Evolutionary conservation across 148 eudicot species (phyloP).

Genomic region (Tetragonia tetragonoides): DNA sequence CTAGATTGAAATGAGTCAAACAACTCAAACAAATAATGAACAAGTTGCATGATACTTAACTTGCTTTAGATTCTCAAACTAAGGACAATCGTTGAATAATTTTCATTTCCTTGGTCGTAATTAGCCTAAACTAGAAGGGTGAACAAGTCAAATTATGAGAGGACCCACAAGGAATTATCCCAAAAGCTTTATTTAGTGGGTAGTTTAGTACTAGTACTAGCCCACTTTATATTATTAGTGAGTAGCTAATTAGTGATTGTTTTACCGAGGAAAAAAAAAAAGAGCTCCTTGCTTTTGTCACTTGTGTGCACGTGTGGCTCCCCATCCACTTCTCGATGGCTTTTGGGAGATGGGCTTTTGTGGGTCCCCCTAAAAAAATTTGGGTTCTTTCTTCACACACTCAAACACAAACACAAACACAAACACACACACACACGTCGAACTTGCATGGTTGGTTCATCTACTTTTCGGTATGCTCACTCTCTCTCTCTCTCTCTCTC

Average conservation of each 20-base stretch:
- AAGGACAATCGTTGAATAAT: not conserved
- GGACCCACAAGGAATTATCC: not conserved
- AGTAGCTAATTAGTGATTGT: slow-evolving; percentile 31
- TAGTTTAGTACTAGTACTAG: not conserved
- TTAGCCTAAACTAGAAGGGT: slow-evolving; percentile 4
- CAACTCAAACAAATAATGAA: not conserved
- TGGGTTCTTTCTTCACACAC: not conserved
- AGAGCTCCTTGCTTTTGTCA: slow-evolving; percentile 9
- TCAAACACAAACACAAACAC: not conserved
- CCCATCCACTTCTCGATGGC: slow-evolving; percentile 28
- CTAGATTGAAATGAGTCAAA: not conserved
- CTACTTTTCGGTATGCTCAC: not conserved
- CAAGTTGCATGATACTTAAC: not conserved
- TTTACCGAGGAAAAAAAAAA: slow-evolving; percentile 19
- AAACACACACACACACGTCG: not conserved
- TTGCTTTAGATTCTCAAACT: not conserved
- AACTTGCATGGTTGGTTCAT: slow-evolving; percentile 35
- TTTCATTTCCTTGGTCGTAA: not conserved
- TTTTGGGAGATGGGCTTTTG: not conserved
- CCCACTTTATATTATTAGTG: slow-evolving; percentile 13
- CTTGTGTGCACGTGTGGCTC: slow-evolving; percentile 27
- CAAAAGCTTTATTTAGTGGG: not conserved
- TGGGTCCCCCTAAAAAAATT: slow-evolving; percentile 19
- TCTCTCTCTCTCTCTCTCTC: not conserved
- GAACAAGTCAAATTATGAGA: slow-evolving; percentile 4